These are phyloP conservation scores for Pythium utonaiense DNA, from an alignment of 352 stramenopile species.

Conservation along the genomic window DNA sequence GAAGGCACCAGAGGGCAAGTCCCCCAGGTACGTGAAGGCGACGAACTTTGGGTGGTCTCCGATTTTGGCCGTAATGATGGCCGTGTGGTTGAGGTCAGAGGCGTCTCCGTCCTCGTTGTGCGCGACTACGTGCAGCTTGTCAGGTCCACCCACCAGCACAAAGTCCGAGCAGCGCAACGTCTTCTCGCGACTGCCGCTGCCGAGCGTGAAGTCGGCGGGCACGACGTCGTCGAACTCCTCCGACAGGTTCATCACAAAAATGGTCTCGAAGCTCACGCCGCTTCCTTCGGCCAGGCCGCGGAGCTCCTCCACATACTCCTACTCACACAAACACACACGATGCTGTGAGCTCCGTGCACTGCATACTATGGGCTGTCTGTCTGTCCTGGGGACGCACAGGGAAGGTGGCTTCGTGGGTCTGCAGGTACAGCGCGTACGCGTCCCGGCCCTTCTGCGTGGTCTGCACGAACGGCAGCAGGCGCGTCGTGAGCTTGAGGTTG, in stretches of 20 bases:
- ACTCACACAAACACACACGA: too few species aligned
- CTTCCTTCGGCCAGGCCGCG: constrained; percentile 59
- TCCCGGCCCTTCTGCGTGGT: constrained; percentile 30
- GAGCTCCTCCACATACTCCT: constrained; percentile 70
- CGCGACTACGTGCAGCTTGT: constrained; percentile 42
- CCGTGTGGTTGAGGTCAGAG: constrained; percentile 58
- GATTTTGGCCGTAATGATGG: constrained; percentile 61
- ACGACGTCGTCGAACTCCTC: constrained; percentile 71
- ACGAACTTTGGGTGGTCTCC: constrained; percentile 49
- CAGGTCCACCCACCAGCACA: constrained; percentile 42
- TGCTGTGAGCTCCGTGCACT: too few species aligned
- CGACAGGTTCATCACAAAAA: constrained; percentile 75
- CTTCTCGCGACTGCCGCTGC: constrained; percentile 22
- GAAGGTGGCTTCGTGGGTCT: constrained; percentile 43
- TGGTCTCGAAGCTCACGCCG: constrained; percentile 47
- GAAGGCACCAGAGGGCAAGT: constrained; percentile 69
- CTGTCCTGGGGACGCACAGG: constrained; percentile 30
- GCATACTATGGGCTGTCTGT: too few species aligned
- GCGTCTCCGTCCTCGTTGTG: constrained; percentile 68
- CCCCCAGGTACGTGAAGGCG: constrained; percentile 68
- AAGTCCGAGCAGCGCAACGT: constrained; percentile 66
- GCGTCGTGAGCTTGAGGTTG: constrained; percentile 53
- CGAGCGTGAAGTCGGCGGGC: constrained; percentile 31
- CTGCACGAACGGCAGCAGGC: constrained; percentile 50
- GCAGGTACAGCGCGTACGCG: constrained; percentile 46